phyloP scores from a whole-genome alignment of 2,329 filamentous ascomycete species.

The Calonectria honghensis region DNA sequence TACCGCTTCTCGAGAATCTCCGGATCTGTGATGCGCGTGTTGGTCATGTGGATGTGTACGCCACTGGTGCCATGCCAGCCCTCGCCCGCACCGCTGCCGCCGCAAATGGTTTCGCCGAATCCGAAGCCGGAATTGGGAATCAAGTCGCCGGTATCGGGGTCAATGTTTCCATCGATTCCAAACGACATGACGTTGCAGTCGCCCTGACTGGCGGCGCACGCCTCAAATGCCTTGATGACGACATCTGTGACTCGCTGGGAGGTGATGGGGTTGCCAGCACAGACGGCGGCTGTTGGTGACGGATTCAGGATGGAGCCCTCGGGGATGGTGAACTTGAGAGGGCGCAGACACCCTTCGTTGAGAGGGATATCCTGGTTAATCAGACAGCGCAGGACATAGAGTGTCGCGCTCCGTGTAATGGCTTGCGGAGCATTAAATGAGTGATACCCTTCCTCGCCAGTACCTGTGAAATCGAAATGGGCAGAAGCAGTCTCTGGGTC shows the following conservation, averaged over 20 bases:
- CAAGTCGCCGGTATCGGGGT: constrained; percentile 25
- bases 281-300: constrained; percentile 82
- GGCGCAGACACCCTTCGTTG: constrained; percentile 89
- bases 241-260: constrained; percentile 64
- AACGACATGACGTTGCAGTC: constrained; percentile 90
- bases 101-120: constrained; percentile 91
- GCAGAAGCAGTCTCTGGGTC: constrained; percentile 81
- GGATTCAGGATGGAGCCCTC: constrained; percentile 78
- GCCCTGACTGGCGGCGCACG: constrained; percentile 85
- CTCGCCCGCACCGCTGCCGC: constrained; percentile 83
- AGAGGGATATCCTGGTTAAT: constrained; percentile 89
- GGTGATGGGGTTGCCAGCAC: constrained; percentile 83
- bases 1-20: constrained; percentile 87
- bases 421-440: constrained; percentile 59
- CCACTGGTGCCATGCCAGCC: constrained; percentile 83
- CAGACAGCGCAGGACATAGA: constrained; percentile 88
- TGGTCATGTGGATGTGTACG: constrained; percentile 90
- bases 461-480: constrained; percentile 72
- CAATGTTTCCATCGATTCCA: constrained; percentile 80
- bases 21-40: constrained; percentile 87
- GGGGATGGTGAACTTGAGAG: constrained; percentile 84
- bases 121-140: constrained; percentile 79
- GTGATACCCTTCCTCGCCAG: constrained; percentile 56
- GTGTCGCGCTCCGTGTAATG: constrained; percentile 75
- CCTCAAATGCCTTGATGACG: constrained; percentile 80